phyloP scores from a whole-genome alignment of 805 yeast species.

The Suhomyces sp. region DNA sequence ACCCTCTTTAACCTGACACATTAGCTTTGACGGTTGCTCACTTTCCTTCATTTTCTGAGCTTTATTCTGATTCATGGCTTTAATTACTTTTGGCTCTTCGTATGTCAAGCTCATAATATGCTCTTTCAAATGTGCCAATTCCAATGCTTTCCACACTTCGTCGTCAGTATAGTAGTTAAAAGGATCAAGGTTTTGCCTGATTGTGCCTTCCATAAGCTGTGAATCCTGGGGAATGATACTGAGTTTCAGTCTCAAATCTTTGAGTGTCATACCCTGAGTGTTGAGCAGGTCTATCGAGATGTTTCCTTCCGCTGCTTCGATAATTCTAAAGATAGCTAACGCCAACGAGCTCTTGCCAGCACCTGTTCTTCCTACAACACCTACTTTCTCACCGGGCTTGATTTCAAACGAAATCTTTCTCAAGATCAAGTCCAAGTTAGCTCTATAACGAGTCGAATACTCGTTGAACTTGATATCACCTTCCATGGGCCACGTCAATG shows the following conservation, averaged over 20 bases:
- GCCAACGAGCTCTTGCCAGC: conserved; percentile 28
- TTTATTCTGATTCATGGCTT: no score
- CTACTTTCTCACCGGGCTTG: conserved; percentile 22
- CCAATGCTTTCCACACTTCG: conserved; percentile 21
- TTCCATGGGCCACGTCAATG: conserved; percentile 64
- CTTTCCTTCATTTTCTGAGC: not conserved
- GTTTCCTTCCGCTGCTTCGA: conserved; percentile 17
- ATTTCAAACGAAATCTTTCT: conserved; percentile 13
- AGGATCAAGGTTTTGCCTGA: conserved; percentile 26
- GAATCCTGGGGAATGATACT: conserved; percentile 28
- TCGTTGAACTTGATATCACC: conserved; percentile 63
- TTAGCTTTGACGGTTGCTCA: conserved; percentile 15
- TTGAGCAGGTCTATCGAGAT: conserved; percentile 19
- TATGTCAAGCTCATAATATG: conserved; percentile 12
- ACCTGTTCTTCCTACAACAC: conserved; percentile 27
- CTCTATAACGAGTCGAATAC: conserved; percentile 22
- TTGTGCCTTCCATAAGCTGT: conserved; percentile 23
- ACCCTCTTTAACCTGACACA: conserved; percentile 53
- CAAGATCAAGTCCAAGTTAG: conserved; percentile 19
- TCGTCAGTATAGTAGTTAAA: conserved; percentile 21
- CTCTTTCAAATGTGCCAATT: conserved; percentile 18
- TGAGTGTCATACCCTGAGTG: conserved; percentile 14
- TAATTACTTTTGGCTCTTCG: conserved; percentile 3
- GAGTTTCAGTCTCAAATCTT: conserved; percentile 21
- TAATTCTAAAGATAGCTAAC: conserved; percentile 23